Base-by-base conservation (phyloP, 225 moss, liverwort and hornwort species). In the Rhytidiadelphus loreus region DNA sequence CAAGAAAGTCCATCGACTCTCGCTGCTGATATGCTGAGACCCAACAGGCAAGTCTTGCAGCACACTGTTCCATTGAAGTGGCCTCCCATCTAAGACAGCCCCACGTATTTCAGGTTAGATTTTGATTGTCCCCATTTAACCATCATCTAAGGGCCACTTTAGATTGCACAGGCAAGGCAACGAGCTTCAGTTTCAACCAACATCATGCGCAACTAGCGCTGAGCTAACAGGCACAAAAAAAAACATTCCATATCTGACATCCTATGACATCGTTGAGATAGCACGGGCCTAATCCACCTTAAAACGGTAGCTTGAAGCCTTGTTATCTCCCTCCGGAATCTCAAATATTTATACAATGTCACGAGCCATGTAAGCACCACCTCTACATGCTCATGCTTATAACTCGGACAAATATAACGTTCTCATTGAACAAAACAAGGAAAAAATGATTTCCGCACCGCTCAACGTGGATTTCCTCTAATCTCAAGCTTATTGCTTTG, bases 1-100 rank as follows among this genome's bases (percentile, higher is more conserved):
- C 88, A 98, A 90, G 86, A 98, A 97, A 52, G 98, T 98, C 98
- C 98, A 98, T 73, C 92, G 93, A 85, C 92, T 95, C 55, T 93
- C 87, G 69, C 92, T 90, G 61, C 92, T 87, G 88, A 91, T 79
- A 53, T 90, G 87, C 44, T 92, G 95, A 74, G 95, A 92, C 22
- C 93, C 92, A 56, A 88, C 86, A 81, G 95, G 93, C 70, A 97
- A 86, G 73, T 92, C 94, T 88, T 88, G 91, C 80, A 90, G 77
- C 86, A 98, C 88, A 73, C 93, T 89, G 64, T 91, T 77, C 93
- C 95, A 94, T 71, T 86, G 88, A 50, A 98, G 91, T 32, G 91
- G 89, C 71, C 94, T 92, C 63, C 96, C 95, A 92, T 96, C 98
- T 96, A 43, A 90, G 73, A 64, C 63, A 85, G 70, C 19, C 63